Evolutionary conservation across 495 filamentous ascomycete species (phyloP).

Genomic region (Barbatosphaeria neglecta): DNA sequence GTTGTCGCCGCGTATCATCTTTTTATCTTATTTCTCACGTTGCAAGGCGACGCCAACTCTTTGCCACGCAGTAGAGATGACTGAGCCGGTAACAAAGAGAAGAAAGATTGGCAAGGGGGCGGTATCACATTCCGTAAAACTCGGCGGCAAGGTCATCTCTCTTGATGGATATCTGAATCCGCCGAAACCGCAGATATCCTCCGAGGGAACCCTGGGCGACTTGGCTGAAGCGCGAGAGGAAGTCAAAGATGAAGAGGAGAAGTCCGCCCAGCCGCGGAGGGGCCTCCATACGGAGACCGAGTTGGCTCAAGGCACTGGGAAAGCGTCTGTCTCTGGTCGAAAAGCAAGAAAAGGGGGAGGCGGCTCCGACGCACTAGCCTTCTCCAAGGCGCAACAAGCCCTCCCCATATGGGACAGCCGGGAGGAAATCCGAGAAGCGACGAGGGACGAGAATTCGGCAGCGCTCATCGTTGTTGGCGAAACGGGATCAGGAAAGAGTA

Average conservation of each 20-base stretch:
- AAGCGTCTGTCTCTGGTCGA: not conserved
- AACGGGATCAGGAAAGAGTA: conserved; percentile 94
- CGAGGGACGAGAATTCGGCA: conserved; percentile 55
- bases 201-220: not conserved
- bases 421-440: conserved; percentile 51
- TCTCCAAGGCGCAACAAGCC: conserved; percentile 31
- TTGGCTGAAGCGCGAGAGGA: not conserved
- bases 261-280: not conserved
- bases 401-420: conserved; percentile 74
- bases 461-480: conserved; percentile 74
- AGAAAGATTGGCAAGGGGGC: not conserved
- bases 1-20: no score
- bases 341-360: not conserved
- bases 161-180: conserved; percentile 2
- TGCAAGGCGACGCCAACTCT: no score
- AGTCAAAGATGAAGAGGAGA: not conserved
- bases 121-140: not conserved
- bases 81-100: not conserved
- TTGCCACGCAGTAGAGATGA: not conserved
- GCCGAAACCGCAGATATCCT: not conserved
- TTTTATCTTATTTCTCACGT: no score
- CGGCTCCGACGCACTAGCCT: not conserved
- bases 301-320: not conserved
- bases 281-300: not conserved
- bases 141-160: conserved; percentile 1